Conservation (phyloP, 192 early-diverging fungal genomes). For the Pilaira anomala region DNA sequence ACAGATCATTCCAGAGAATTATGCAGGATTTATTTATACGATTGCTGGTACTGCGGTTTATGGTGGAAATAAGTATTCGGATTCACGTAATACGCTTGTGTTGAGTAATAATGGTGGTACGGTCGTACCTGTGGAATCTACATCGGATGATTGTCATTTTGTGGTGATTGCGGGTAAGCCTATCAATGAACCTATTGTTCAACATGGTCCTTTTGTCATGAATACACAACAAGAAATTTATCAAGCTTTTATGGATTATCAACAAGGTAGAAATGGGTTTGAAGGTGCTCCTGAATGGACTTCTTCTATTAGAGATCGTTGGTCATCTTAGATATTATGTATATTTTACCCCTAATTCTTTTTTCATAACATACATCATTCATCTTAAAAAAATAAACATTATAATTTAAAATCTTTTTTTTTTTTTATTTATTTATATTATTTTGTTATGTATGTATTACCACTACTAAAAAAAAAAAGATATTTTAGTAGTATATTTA, state of each 20-base stretch:
- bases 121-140: constrained; percentile 36
- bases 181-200: constrained; percentile 55
- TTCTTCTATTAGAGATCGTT: constrained; percentile 37
- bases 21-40: constrained; percentile 61
- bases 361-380: too few species aligned
- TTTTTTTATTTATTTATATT: too few species aligned
- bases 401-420: too few species aligned
- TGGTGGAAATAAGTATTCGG: constrained; percentile 40
- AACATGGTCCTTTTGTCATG: constrained; percentile 68
- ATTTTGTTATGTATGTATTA: too few species aligned
- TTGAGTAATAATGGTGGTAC: constrained; percentile 36
- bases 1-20: constrained; percentile 53
- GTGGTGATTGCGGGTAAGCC: constrained; percentile 38
- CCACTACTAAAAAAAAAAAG: too few species aligned
- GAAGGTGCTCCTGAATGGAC: constrained; percentile 58
- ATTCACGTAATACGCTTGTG: constrained; percentile 46
- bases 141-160: constrained; percentile 29
- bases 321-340: constrained; percentile 3
- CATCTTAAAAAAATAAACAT: too few species aligned
- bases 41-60: constrained; percentile 50
- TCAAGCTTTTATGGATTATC: constrained; percentile 56
- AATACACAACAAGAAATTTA: constrained; percentile 48
- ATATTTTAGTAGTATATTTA: too few species aligned
- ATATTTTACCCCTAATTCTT: too few species aligned
- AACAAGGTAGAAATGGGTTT: constrained; percentile 63